Evolutionary conservation across 2,329 filamentous ascomycete genomes (phyloP).

Genomic region (Tolypocladium amazonense): DNA sequence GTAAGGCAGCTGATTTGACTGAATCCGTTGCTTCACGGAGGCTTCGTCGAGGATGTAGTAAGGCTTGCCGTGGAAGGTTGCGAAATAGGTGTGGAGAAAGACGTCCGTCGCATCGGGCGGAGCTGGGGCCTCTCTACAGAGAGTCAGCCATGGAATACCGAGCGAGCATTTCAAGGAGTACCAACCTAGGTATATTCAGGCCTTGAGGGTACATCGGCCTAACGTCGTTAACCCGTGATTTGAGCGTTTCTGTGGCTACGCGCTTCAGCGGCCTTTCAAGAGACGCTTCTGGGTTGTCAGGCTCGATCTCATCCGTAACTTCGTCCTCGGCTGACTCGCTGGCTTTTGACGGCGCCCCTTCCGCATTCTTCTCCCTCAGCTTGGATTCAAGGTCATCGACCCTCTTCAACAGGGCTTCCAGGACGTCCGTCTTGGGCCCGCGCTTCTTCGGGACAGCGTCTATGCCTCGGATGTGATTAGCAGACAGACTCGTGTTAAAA

Average conservation of each 20-base stretch:
- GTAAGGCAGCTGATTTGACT: slow-evolving; percentile 52
- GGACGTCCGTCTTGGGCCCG: slow-evolving; percentile 80
- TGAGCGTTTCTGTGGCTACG: slow-evolving; percentile 22
- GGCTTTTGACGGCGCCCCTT: slow-evolving; percentile 7
- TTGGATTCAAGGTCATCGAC: slow-evolving; percentile 78
- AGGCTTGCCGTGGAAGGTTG: slow-evolving; percentile 69
- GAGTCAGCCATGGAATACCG: not conserved
- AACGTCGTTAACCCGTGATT: slow-evolving; percentile 7
- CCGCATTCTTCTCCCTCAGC: slow-evolving; percentile 55
- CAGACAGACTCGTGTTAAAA: not conserved
- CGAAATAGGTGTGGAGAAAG: slow-evolving; percentile 70
- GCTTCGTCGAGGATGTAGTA: slow-evolving; percentile 74
- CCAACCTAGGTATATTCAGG: not conserved
- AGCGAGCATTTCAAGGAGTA: not conserved
- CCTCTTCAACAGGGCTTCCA: slow-evolving; percentile 73
- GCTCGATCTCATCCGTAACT: not conserved
- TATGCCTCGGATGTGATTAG: slow-evolving; percentile 19
- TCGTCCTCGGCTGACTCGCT: not conserved
- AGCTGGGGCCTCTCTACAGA: slow-evolving; percentile 32
- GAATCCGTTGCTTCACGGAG: slow-evolving; percentile 59
- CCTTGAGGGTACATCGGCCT: too few relatives aligned
- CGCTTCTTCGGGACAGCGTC: slow-evolving; percentile 85
- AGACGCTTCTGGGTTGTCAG: slow-evolving; percentile 1
- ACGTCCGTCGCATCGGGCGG: slow-evolving; percentile 44
- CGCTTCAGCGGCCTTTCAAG: slow-evolving; percentile 31